phyloP scores from a whole-genome alignment of 2,329 filamentous ascomycete species.

The Alternaria incomplexa region DNA sequence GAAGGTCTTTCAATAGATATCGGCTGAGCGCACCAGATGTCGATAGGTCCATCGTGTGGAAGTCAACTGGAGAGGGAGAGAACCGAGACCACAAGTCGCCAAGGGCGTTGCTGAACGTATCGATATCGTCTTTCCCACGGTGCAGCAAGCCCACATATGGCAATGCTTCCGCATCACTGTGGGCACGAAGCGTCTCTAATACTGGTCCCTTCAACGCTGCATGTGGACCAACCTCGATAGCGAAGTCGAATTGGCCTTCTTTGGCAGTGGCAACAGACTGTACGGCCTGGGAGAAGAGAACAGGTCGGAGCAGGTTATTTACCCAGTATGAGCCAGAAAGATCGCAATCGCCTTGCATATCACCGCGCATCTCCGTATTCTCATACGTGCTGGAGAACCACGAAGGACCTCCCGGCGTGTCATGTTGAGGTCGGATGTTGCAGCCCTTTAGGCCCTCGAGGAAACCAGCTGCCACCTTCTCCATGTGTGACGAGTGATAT shows the following conservation, averaged over 20 bases:
- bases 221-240: constrained; percentile 55
- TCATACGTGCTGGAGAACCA: background rate
- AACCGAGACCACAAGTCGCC: constrained; percentile 12
- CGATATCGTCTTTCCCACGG: constrained; percentile 18
- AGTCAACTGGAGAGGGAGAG: background rate
- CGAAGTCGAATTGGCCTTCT: background rate
- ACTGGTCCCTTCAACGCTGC: constrained; percentile 46
- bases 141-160: constrained; percentile 7
- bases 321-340: background rate
- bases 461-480: background rate
- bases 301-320: background rate
- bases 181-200: constrained; percentile 5
- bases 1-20: background rate
- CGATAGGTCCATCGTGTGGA: background rate
- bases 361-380: background rate
- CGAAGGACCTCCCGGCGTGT: background rate
- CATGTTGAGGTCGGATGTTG: background rate
- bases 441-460: background rate
- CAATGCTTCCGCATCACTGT: background rate
- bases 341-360: background rate
- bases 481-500: constrained; percentile 54
- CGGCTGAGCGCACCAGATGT: background rate
- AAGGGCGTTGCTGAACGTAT: constrained; percentile 21
- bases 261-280: background rate
- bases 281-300: constrained; percentile 1